Conservation (phyloP, 2,329 filamentous ascomycete genomes). For the Penicillium sp. region DNA sequence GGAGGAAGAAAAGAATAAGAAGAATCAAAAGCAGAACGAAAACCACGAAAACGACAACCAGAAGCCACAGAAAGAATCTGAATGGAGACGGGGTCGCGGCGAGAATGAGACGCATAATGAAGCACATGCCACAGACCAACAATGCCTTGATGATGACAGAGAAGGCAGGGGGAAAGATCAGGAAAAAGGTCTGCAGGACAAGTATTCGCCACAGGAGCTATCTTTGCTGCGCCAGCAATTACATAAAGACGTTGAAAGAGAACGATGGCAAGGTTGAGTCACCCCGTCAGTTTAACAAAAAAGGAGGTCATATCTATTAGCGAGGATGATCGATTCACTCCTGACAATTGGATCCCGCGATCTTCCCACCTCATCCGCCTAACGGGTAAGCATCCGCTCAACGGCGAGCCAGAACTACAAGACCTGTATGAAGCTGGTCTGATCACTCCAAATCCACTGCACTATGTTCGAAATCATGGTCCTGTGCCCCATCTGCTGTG, state of each 20-base stretch:
- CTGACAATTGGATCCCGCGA: not conserved
- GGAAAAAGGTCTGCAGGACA: too few species aligned
- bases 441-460: constrained; percentile 61
- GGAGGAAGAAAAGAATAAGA: too few species aligned
- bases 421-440: constrained; percentile 49
- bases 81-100: too few species aligned
- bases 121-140: too few species aligned
- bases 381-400: constrained; percentile 49
- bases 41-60: too few species aligned
- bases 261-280: not conserved
- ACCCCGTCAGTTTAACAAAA: not conserved
- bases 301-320: not conserved
- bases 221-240: not conserved
- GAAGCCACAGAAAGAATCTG: too few species aligned
- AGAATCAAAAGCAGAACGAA: too few species aligned
- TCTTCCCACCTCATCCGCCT: not conserved
- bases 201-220: too few species aligned
- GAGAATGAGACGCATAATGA: too few species aligned
- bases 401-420: constrained; percentile 58
- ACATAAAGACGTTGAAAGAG: not conserved
- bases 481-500: constrained; percentile 65
- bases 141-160: too few species aligned
- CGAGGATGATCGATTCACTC: not conserved
- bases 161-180: too few species aligned
- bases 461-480: constrained; percentile 71